Base-by-base conservation (phyloP, 345 rosid species). In the Aethionema arabicum region DNA sequence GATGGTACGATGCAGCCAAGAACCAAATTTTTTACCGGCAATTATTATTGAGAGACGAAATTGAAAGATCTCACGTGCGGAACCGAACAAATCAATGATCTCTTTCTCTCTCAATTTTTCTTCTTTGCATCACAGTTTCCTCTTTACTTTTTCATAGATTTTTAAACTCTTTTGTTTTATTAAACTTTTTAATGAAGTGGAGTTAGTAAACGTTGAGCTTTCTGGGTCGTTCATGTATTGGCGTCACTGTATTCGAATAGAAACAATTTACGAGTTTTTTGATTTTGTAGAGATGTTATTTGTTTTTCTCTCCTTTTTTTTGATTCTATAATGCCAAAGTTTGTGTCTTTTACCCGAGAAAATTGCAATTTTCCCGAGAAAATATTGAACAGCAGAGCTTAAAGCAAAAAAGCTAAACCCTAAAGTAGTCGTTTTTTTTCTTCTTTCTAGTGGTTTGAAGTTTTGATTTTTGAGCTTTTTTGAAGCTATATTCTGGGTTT, bases 301-400 rank as follows among this genome's bases (percentile, higher is more conserved):
- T 6, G 4, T 60, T 44, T 38, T 31, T 42, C 38, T 69, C 57
- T 69, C 39, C 37, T 38, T 40, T 57, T 41, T n/a, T 69, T 54
- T 39, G 30, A 39, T 61, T 54, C 63, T 59, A 11, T 11, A 4
- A 47, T 44, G 49, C 39, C 8, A 52, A 61, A 69, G 57, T 50
- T 29, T 3, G 45, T 27, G 61, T 35, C 32, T 68, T 61, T 68
- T 45, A 5, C 62, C 69, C 68, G 64, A 56, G 68, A 62, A 69
- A 69, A 35, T 59, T 15, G 44, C 72, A 51, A 65, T 59, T 67
- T 67, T 51, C 72, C 72, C 72, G 59, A 67, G 72, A 52, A 44
- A 53, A 11, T 8, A 52, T 68, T 43, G 35, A 60, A 43, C 27
- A 52, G 32, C 49, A 61, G 52, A 52, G 62, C 58, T 55, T 8